Conservation (phyloP, 2,329 filamentous ascomycete genomes). For the Xylogone sp. region DNA sequence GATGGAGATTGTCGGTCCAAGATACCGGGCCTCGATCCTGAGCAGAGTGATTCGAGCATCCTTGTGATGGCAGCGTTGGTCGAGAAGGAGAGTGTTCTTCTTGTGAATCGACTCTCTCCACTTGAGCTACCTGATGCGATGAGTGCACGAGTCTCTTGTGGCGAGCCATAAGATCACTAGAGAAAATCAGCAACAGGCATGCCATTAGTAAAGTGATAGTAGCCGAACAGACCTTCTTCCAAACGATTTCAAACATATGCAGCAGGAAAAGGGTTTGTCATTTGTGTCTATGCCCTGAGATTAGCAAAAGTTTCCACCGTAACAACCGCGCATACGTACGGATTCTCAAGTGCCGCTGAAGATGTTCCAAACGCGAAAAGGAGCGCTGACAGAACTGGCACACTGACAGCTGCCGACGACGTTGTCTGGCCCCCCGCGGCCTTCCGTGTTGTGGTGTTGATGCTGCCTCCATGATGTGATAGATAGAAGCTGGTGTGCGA, state of each 20-base stretch:
- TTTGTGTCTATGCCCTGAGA: constrained; percentile 49
- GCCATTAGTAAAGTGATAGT: constrained; percentile 5
- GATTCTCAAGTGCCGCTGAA: constrained; percentile 58
- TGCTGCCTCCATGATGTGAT: too few relatives aligned
- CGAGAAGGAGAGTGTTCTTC: not conserved
- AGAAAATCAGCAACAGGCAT: constrained; percentile 51
- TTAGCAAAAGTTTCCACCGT: too few relatives aligned
- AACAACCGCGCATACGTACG: too few relatives aligned
- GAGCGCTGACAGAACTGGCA: too few relatives aligned
- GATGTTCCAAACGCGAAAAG: constrained; percentile 52
- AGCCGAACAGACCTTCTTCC: constrained; percentile 51
- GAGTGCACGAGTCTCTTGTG: constrained; percentile 61
- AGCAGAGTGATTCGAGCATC: not conserved
- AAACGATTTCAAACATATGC: constrained; percentile 56
- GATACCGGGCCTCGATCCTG: too few relatives aligned
- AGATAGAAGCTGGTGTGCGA: too few relatives aligned
- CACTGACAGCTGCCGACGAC: too few relatives aligned
- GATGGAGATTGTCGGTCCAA: too few relatives aligned
- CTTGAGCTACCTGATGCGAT: not conserved
- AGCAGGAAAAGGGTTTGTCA: constrained; percentile 60
- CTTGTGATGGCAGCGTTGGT: not conserved
- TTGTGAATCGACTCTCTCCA: not conserved
- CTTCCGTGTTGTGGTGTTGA: too few relatives aligned
- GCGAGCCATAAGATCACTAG: constrained; percentile 59
- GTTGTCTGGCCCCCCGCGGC: too few relatives aligned